Base-by-base conservation (phyloP, 331 rosid genomes). In the Telfairia occidentalis region DNA sequence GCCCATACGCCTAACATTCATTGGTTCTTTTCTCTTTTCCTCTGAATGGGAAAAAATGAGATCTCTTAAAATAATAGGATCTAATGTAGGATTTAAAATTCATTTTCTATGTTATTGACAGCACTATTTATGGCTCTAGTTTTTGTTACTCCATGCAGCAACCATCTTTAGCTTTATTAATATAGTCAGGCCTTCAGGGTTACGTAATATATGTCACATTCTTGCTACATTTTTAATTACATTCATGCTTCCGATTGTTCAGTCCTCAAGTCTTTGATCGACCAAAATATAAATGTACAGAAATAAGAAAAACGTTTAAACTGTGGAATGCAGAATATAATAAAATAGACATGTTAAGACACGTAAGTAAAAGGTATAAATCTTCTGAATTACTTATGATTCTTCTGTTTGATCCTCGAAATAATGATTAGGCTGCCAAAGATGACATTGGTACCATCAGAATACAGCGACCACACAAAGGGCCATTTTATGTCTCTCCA, bases 401-500 rank as follows among this genome's bases (percentile, higher is more conserved):
- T 24, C 26, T 73, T 24, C 13, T 71, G 5, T 75, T 67, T 67
- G 73, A 40, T 66, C 52, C 24, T 78, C 50, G 83, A 87, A 40
- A 66, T 23, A 60, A 2, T 81, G 69, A 34, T 58, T 85, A 91
- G 98, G 97, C 89, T 77, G 96, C 92, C 71, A 94, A 88, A 86
- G 98, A 94, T 86, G 98, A 94, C 61, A 65, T 91, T 66, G 98
- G 97, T 81, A 78, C 87, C 32, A 64, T 94, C 70, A 85, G 98
- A 71, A 81, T 91, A 80, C 97, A 94, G 83, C 80, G 90, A 79
- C 98, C 98, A 43, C 88, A 90, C 83, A 94, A 94, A 79, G 98
- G 98, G 58, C 97, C 97, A 53, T 94, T 91, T 86, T 94, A 94
- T 78, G 88, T 94, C 71, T 76, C 97, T 64, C 92, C 98, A 73